Evolutionary conservation across 257 asterid genomes (phyloP).

Genomic region (Ligustrum vulgare): DNA sequence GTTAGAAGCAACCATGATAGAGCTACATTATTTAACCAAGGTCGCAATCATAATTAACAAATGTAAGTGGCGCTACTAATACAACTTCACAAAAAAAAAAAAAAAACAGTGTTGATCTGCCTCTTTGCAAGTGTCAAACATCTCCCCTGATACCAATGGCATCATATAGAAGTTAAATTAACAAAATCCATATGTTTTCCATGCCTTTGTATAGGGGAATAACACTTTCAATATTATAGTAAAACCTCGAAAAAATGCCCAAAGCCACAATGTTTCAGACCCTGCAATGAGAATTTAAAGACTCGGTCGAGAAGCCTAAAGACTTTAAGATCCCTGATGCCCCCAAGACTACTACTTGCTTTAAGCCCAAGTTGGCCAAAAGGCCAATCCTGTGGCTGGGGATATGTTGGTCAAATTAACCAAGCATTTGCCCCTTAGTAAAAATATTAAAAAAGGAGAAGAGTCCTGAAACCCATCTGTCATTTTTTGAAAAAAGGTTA

Average conservation of each 20-base stretch:
- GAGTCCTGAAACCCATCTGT: not conserved
- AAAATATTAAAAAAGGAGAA: not conserved
- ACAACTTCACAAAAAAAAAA: not conserved
- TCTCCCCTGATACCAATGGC: not conserved
- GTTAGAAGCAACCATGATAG: not conserved
- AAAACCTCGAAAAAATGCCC: not conserved
- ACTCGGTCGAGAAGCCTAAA: not conserved
- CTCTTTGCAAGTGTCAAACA: not conserved
- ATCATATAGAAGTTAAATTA: not conserved
- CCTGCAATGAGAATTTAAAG: not conserved
- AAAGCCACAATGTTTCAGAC: not conserved
- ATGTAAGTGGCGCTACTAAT: not conserved
- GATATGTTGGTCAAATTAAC: not conserved
- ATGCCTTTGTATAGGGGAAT: not conserved
- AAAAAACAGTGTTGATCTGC: too few species aligned
- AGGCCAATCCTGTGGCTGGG: not conserved
- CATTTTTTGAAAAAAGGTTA: not conserved
- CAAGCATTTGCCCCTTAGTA: not conserved
- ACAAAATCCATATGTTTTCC: not conserved
- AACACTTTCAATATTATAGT: not conserved
- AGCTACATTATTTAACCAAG: not conserved
- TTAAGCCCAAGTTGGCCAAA: not conserved
- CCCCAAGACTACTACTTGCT: not conserved
- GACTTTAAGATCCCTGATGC: not conserved
- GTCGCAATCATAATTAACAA: not conserved